Percentiles rank a stretch among this genome's conserved stretches.
Conservation (phyloP, 768 basidiomycete species). For the Mycena albidolilacea region DNA sequence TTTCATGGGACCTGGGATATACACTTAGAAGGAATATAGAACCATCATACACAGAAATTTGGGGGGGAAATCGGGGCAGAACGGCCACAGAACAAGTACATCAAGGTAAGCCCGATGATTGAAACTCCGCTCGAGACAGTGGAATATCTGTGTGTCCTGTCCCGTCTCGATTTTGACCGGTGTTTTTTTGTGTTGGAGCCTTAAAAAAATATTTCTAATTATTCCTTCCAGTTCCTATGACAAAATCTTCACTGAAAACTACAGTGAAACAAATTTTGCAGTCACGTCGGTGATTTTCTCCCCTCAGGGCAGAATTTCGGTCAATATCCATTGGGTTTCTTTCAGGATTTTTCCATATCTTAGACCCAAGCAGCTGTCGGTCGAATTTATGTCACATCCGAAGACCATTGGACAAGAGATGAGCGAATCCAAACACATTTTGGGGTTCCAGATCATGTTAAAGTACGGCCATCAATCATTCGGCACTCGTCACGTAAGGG, state of each 20-base stretch:
- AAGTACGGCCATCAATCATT: too few relatives aligned
- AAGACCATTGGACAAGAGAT: too few relatives aligned
- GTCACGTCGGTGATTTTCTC: slow-evolving; percentile 1
- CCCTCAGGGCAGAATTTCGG: too few relatives aligned
- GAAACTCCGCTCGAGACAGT: neutral
- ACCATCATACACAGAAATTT: slow-evolving; percentile 7
- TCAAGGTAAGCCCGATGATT: slow-evolving; percentile 8
- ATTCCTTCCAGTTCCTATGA: slow-evolving; percentile 6
- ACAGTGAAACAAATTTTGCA: slow-evolving; percentile 7
- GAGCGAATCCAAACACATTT: too few relatives aligned
- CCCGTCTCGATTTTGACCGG: slow-evolving; percentile 8
- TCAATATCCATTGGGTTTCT: too few relatives aligned
- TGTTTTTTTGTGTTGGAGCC: slow-evolving; percentile 1
- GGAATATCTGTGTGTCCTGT: slow-evolving; percentile 12
- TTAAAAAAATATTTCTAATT: slow-evolving; percentile 1
- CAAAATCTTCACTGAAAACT: slow-evolving; percentile 4
- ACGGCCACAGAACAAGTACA: slow-evolving; percentile 4
- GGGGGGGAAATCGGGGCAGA: slow-evolving; percentile 8
- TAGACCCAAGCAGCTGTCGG: too few relatives aligned
- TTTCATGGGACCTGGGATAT: neutral
- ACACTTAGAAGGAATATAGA: slow-evolving; percentile 8
- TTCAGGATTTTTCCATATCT: too few relatives aligned
- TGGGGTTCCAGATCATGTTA: too few relatives aligned
- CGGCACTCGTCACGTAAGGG: too few relatives aligned
- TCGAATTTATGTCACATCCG: too few relatives aligned